Percentiles rank a stretch among this genome's conserved stretches.
These are phyloP conservation scores for Solanum clarkiae DNA, from an alignment of 257 asterid genomes.

Conservation along the genomic window DNA sequence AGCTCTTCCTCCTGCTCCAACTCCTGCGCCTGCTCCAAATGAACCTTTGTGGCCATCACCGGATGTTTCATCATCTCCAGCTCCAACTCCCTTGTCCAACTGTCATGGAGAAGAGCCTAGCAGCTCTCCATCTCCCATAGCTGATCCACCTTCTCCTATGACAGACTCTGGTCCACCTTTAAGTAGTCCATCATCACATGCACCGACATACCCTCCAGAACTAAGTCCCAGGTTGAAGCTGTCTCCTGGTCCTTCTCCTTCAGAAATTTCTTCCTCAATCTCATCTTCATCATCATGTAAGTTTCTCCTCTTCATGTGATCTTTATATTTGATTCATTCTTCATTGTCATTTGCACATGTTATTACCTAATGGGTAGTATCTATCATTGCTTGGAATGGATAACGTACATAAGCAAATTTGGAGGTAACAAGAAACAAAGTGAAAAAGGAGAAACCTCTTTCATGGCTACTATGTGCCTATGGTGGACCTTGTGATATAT, in stretches of 20 bases:
- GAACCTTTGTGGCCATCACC: constrained; percentile 18
- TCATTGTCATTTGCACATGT: background rate
- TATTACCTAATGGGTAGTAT: background rate
- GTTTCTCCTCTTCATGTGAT: constrained; percentile 8
- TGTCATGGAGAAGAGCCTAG: constrained; percentile 8
- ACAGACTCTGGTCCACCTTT: constrained; percentile 7
- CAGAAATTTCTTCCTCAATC: constrained; percentile 24
- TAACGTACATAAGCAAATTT: background rate
- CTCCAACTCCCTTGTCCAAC: constrained; percentile 18
- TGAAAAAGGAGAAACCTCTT: background rate
- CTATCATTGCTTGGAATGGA: background rate
- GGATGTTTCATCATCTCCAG: background rate
- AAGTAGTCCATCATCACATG: constrained; percentile 25
- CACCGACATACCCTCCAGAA: constrained; percentile 16
- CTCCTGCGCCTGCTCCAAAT: constrained; percentile 11
- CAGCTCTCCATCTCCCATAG: constrained; percentile 7
- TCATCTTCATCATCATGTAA: constrained; percentile 37
- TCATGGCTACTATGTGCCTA: background rate
- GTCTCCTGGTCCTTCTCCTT: constrained; percentile 27
- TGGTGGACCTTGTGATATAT: background rate
- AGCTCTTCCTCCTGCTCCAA: constrained; percentile 29
- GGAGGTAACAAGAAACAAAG: background rate
- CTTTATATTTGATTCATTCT: background rate
- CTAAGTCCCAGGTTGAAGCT: constrained; percentile 8
- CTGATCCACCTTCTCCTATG: constrained; percentile 21